Base-by-base conservation (phyloP, 2,329 filamentous ascomycete genomes). In the Exserohilum turcica region DNA sequence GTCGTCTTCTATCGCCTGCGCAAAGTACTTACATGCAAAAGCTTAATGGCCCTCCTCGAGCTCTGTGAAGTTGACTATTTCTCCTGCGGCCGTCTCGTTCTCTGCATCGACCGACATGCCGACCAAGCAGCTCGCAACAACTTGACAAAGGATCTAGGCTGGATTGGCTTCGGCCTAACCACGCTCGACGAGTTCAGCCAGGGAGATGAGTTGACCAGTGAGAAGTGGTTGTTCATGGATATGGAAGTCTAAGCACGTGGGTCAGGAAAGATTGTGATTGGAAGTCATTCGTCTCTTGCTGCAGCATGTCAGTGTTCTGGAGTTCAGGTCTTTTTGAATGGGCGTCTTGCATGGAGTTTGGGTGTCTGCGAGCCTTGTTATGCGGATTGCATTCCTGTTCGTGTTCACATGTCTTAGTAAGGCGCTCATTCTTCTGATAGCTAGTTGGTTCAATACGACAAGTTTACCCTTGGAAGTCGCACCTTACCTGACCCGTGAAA, bases 101-200 rank as follows among this genome's bases (percentile, higher is more conserved):
- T 92, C 66, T 92, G 90, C 75, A 82, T 96, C 58, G 91, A 93
- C 73, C 89, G 91, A 59, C 56, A 80, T 39, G 84, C 88, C 58
- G 81, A 84, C 33, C 76, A 81, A 21, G 78, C 82, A 54, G 85
- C 90, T 57, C 79, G 84, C 52, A 84, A 87, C 63, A 80, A 86
- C 53, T 80, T 93, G 63, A 85, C 89, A 68, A 91, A 89, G 74
- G 92, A 91, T 67, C 83, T 97, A 45, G 90, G 92, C 73, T 97
- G 92, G 92, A 92, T 95, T 60, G 92, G 92, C 49, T 96, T 96
- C 71, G 89, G 90, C 70, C 83, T 93, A 62, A 86, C 86, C 43
- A 93, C 90, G 19, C 81, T 97, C 37, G 87, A 92, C 63, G 83
- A 85, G 64, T 96, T 91, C 88, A 83, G 84, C 13, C 78, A 80